A percentile compares a stretch with the other conserved stretches of the same genome.
Evolutionary conservation across 2,329 filamentous ascomycete genomes (phyloP).

Genomic region (Elsinoe perseae): DNA sequence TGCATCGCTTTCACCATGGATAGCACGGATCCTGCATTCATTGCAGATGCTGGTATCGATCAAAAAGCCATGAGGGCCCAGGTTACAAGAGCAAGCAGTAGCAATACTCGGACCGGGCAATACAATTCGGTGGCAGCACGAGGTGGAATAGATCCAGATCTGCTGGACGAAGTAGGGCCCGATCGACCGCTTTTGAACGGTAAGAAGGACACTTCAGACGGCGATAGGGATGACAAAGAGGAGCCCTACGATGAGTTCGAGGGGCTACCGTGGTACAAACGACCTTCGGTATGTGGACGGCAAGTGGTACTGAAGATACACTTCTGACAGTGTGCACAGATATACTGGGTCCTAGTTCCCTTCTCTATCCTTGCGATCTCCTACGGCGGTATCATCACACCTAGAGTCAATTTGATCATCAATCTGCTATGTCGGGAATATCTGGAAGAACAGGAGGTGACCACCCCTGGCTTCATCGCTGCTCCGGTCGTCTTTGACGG

Average conservation of each 20-base stretch:
- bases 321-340: slow-evolving; percentile 34
- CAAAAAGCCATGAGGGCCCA: slow-evolving; percentile 16
- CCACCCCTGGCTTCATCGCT: slow-evolving; percentile 53
- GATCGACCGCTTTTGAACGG: slow-evolving; percentile 24
- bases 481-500: slow-evolving; percentile 56
- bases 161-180: slow-evolving; percentile 19
- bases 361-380: slow-evolving; percentile 77
- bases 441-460: slow-evolving; percentile 57
- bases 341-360: slow-evolving; percentile 75
- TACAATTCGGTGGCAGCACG: slow-evolving; percentile 17
- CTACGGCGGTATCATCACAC: slow-evolving; percentile 77
- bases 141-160: slow-evolving; percentile 18
- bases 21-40: slow-evolving; percentile 27
- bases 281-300: slow-evolving; percentile 36
- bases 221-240: slow-evolving; percentile 23
- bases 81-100: slow-evolving; percentile 3
- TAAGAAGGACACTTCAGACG: slow-evolving; percentile 15
- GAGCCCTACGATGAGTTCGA: slow-evolving; percentile 45
- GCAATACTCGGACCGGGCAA: slow-evolving; percentile 14
- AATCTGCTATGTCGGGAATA: slow-evolving; percentile 77
- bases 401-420: slow-evolving; percentile 79
- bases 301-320: background rate
- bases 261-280: slow-evolving; percentile 54
- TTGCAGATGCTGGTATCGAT: slow-evolving; percentile 29
- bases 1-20: slow-evolving; percentile 17